Base-by-base conservation (phyloP, 2,329 filamentous ascomycete genomes). In the Polychaeton citri region DNA sequence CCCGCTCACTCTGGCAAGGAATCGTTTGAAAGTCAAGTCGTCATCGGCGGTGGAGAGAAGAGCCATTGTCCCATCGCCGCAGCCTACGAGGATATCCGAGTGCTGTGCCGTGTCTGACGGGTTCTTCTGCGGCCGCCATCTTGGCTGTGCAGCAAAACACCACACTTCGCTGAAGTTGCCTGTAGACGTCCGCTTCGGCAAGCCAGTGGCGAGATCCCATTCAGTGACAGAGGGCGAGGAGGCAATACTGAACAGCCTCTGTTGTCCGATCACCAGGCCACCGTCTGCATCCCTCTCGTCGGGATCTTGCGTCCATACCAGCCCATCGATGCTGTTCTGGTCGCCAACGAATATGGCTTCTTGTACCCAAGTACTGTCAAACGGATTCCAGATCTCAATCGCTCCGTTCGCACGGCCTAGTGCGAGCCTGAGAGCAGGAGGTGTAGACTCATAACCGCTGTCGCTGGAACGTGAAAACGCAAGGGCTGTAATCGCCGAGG, bases 301-400 rank as follows among this genome's bases (percentile, higher is more conserved):
- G 5, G 83, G 77, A 52, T 94, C 86, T 38, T 85, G 84, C 28
- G 82, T 85, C 90, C 90, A 98, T 28, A 79, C 80, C 18, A 98
- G 69, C 6, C 84, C 85, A 61, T 98, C 90, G 42, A 95, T 80
- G 52, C 81, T 92, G 44, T 86, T 73, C 5, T 42, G 36, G 8
- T 36, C 38, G 43, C 88, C 87, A 21, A 75, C 73, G 34, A 96
- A 79, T 41, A 87, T 76, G 26, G 76, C 77, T 65, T 98, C 90
- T 57, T 96, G 90, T 44, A 85, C 73, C 90, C 90, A 98, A 42
- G 71, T 66, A 12, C 83, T 84, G 44, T 74, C 74, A 36, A 78
- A 64, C 3, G 88, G 86, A 58, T 94, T 94, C 90, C 90, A 98
- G 45, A 98, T 86, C 63, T 98, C 90, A 49, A 98, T 90, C 54